Base-by-base conservation (phyloP, 2,329 filamentous ascomycete species). In the Penicillium sp. region DNA sequence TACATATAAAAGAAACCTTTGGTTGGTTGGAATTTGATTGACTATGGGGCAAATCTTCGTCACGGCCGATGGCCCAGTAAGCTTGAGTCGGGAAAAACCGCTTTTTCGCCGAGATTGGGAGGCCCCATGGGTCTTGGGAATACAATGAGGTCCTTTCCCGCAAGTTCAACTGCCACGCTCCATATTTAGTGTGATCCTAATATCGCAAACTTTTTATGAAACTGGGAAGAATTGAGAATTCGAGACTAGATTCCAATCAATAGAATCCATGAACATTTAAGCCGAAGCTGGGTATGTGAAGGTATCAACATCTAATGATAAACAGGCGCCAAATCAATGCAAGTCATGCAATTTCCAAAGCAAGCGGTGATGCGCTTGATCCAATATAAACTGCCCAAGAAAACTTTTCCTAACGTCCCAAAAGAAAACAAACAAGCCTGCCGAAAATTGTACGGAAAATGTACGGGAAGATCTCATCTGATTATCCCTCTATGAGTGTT, bases 271-370 rank as follows among this genome's bases (percentile, higher is more conserved):
- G 43, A 41, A 54, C 53, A 55, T 55, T 58, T 45, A 50, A 49
- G 48, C 40, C 26, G 42, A 29, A 46, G 20, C 41, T 50, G 52
- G 50, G 52, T 59, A 63, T 60, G 51, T 59, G 35, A 23, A 45
- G 52, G 54, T 63, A 64, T 63, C 57, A 58, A 57, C 50, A 53
- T 61, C 52, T 40, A 63, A 63, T 55, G 54, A 63, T 54, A 59
- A 48, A 25, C 31, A 37, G 46, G 33, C 46, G 46, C 46, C 46
- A 49, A 23, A 37, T 49, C 31, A 49, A 56, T 61, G 55, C 61
- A 55, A 59, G 49, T 53, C 49, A 60, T 59, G 50, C 57, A 47
- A 57, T 50, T 46, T 55, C 48, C 59, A 57, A 54, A 54, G 49
- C 47, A 27, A 57, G 51, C 35, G 43, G 43, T 43, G 48, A 49